Base-by-base conservation (phyloP, 2,329 filamentous ascomycete species). In the Furcasterigmium furcatum region DNA sequence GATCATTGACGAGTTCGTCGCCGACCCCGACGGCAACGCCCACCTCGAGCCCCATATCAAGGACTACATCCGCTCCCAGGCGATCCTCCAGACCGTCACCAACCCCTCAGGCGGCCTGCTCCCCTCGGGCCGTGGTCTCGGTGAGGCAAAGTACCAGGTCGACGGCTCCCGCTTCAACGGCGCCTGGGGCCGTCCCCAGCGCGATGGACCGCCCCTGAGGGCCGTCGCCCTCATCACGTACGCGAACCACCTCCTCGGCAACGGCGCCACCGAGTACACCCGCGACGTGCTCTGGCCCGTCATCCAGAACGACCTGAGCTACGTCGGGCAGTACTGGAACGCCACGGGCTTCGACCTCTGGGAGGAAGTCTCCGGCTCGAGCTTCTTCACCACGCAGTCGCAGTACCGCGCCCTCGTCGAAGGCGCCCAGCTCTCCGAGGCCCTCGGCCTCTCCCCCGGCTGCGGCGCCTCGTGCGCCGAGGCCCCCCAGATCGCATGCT, bases 121-220 rank as follows among this genome's bases (percentile, higher is more conserved):
- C 1, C 66, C 70, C 2, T 63, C 66, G 4, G 68, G 71, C 13
- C 61, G 60, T 14, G 77, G 78, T 6, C 63, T 81, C 5, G 78
- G 70, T 12, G 78, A 82, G 54, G 74, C 78, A 3, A 81, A 81
- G 55, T 81, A 73, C 55, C 67, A 76, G 43, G 71, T 75, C 16
- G 68, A 81, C 47, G 61, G 67, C 43, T 72, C 70, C 4, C 67
- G 71, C 1, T 79, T 71, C 54, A 76, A 68, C 20, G 73, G 72
- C 10, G 55, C 63, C 8, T 82, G 79, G 79, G 79, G 79, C 14
- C 69, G 80, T 19, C 80, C 80, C 18, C 80, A 83, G 59, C 70
- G 73, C 21, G 79, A 83, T 56, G 79, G 79, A 0, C 79, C 80
- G 27, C 76, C 79, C 10, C 65, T 83, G n/a, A 68, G 80, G 40